Evolutionary conservation across 2,329 filamentous ascomycete genomes (phyloP), one percentile per base, ranked within the genome.

Genomic region (Lasiodiplodia gonubiensis): DNA sequence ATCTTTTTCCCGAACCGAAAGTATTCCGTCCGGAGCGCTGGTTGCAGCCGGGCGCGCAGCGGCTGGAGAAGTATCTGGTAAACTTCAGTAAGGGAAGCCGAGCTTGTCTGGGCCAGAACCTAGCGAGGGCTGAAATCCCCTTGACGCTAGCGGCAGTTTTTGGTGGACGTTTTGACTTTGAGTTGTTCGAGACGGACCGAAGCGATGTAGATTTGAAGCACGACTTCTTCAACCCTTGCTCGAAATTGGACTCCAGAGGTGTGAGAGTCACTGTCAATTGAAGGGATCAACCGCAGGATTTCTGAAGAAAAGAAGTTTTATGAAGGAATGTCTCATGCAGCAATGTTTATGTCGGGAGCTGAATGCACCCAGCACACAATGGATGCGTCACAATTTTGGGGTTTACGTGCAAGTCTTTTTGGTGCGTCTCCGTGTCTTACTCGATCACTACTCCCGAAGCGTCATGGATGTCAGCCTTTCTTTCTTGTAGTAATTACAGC

Each of bases 21-120:
- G 54, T 18, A 3, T 73, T 71, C 65, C 64, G 66, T 7, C 71
- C 71, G 14, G 68, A 72, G 14, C 70, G 71, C 21, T 73, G 71
- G 71, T 57, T 73, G n/a, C 64, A 66, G 33, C 51, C 51, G 7
- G 61, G 42, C 3, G 64, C 63, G 1, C 49, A 71, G 60, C 69
- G 71, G 12, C 35, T 74, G 25, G 70, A 72, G 18, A 71, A 70
- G 39, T 53, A 68, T 48, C 49, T 70, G 16, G 60, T 71, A 2
- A 55, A 69, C 12, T 72, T 73, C 51, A 69, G 70, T 14, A 69
- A 67, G 54, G 71, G 71, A 2, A 67, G 64, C 14, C 60, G 71
- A 25, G 66, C 64, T 14, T 73, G 71, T 57, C 3, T 73, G 23
- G 71, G 71, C 0, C 51, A 71, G 48, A 67, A 61, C 11, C 33